Base-by-base conservation (phyloP, 1,284 basidiomycete species). In the Malassezia arunalokei region DNA sequence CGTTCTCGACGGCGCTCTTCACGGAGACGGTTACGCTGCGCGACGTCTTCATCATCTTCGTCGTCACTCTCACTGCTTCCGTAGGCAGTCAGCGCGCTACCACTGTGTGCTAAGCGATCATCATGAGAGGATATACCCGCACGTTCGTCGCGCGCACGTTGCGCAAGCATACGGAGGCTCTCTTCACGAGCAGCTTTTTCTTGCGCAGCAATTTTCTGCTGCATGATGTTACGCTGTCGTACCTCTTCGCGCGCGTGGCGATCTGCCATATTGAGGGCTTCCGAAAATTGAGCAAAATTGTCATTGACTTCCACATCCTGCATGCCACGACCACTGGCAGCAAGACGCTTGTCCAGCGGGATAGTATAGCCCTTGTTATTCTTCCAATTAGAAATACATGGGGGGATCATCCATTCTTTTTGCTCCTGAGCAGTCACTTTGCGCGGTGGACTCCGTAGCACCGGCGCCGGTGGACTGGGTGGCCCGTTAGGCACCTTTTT, bases 321-420 rank as follows among this genome's bases (percentile, higher is more conserved):
- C 40, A 99, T 78, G 49, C 92, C 91, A 63, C 92, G 82, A 12
- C 92, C 94, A 74, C 98, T 92, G 9, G 94, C 92, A 17, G 94
- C 94, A 43, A 99, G 79, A 65, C 94, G 87, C 77, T 99, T 98
- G 75, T 98, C 94, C 24, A 98, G 80, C 28, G 94, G 91, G 64
- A 98, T 96, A 5, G 92, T 98, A 76, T 92, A 98, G 80, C 94
- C 94, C 76, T 96, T 96, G 82, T 98, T 96, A 79, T 99, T 99
- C 79, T 99, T 99, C 94, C 94, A 99, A 76, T 98, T 99, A 31
- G 90, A 95, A 59, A 99, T 95, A 75, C 90, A 96, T 14, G 94
- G 94, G 3, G 94, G 94, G 50, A 99, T 96, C 90, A 95, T 95
- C 94, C 94, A 96, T 68, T 96, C 92, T 76, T 96, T 96, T 76